phyloP scores from a whole-genome alignment of 164 flowering plant species.

The Hamamelis virginiana region DNA sequence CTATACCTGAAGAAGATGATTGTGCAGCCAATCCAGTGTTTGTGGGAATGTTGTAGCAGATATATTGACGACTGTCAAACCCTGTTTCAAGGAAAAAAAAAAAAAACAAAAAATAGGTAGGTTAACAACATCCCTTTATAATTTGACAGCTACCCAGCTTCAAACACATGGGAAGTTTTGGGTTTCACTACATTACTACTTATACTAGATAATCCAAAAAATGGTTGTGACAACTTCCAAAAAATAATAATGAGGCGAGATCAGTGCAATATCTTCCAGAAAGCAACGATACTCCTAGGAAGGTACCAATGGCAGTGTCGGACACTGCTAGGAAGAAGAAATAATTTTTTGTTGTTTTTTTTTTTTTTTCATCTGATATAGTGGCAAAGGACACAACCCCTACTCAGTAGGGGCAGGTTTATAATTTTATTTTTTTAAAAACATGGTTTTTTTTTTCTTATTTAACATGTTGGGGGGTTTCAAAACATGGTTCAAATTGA shows the following conservation, averaged over 20 bases:
- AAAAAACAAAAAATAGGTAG: background rate
- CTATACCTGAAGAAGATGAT: constrained; percentile 87
- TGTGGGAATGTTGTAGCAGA: constrained; percentile 97
- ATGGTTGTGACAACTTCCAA: background rate
- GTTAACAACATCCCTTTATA: background rate
- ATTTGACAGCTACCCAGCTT: background rate
- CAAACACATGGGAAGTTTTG: background rate
- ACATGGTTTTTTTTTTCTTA: too few relatives aligned
- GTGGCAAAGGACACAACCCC: too few relatives aligned
- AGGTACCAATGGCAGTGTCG: too few relatives aligned
- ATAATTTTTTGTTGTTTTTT: too few relatives aligned
- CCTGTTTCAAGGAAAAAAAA: constrained; percentile 48
- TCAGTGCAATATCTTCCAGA: background rate
- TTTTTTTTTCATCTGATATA: too few relatives aligned
- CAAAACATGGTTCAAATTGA: too few relatives aligned
- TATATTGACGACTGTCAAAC: constrained; percentile 77
- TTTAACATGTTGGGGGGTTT: too few relatives aligned
- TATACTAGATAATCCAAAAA: background rate
- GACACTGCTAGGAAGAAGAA: too few relatives aligned
- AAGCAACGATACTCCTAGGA: too few relatives aligned
- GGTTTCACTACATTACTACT: background rate
- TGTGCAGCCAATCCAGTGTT: constrained; percentile 91
- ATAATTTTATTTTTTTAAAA: too few relatives aligned
- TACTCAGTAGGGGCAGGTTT: too few relatives aligned
- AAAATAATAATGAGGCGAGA: background rate